Conservation (phyloP, 306 rosid species). For the Rubus idaeus region DNA sequence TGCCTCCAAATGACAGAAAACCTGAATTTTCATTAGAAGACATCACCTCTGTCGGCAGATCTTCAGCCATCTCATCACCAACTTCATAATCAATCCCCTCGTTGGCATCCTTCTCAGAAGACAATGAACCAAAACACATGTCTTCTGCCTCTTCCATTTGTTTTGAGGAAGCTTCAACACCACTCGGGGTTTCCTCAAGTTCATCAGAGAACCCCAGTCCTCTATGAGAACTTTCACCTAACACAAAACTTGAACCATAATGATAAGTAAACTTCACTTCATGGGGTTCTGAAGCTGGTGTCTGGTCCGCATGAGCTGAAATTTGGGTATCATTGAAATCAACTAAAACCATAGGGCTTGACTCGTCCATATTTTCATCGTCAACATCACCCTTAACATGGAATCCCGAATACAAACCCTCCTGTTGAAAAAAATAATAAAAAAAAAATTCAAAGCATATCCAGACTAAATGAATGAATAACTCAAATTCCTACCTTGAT, state of each 20-base stretch:
- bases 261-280: slow-evolving; percentile 53
- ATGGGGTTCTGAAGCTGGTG: slow-evolving; percentile 44
- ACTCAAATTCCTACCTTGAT: not conserved
- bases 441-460: slow-evolving; percentile 7
- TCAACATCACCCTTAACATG: slow-evolving; percentile 23
- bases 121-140: slow-evolving; percentile 40
- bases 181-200: slow-evolving; percentile 47
- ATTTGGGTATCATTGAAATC: slow-evolving; percentile 46
- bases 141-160: slow-evolving; percentile 45
- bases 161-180: slow-evolving; percentile 37
- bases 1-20: slow-evolving; percentile 81
- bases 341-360: slow-evolving; percentile 44
- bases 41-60: slow-evolving; percentile 29
- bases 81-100: slow-evolving; percentile 36
- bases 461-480: slow-evolving; percentile 1
- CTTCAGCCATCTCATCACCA: slow-evolving; percentile 42
- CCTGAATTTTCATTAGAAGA: slow-evolving; percentile 65
- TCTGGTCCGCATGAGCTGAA: slow-evolving; percentile 49
- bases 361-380: slow-evolving; percentile 32
- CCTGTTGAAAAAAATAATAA: slow-evolving; percentile 43
- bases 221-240: slow-evolving; percentile 75
- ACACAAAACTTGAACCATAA: slow-evolving; percentile 57
- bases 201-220: slow-evolving; percentile 80
- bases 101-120: slow-evolving; percentile 45
- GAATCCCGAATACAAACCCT: slow-evolving; percentile 27